Evolutionary conservation across 2,329 filamentous ascomycete genomes (phyloP), one percentile per base, ranked within the genome.

Genomic region (Talaromyces verruculosus): DNA sequence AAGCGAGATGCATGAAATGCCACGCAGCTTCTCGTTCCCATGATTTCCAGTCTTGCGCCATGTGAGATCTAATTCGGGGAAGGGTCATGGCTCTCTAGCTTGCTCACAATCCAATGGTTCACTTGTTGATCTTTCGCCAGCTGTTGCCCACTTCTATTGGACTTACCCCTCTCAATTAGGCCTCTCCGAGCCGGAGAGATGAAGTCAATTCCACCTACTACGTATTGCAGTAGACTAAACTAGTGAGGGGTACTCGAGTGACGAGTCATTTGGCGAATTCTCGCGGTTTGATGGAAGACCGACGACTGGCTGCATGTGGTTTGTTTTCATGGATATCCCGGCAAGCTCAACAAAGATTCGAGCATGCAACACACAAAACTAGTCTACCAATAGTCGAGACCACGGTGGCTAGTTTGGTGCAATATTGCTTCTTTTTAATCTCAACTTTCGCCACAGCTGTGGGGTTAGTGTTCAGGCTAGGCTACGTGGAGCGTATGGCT

Each of bases 381-480:
- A 37, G 2, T 37, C 8, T 37, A 37, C 35, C 35, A 37, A 37
- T 37, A 37, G 35, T 37, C 11, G 35, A 25, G 25, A 5, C 35
- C 35, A 13, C 11, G 7, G 53, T 57, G 53, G n/a, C 53, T 57
- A 5, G 53, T 57, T 10, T 15, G 11, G 37, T 15, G 10, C 33
- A 57, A 57, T 55, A 55, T 55, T 41, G 61, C 60, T n/a, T 62
- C 17, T 62, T 55, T 41, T 43, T 55, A 55, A 55, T 63, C 47
- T 55, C 61, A 47, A 51, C 55, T 41, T 63, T 63, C 17, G 61
- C 61, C 61, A 63, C 61, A 63, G n/a, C 35, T 28, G 47, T 41
- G 61, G 61, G 61, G 61, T 33, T 61, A 37, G 51, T 57, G n/a
- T 37, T 25, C 10, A 22, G 33, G 19, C 33, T 57, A 39, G 53